Evolutionary conservation across 129 eudicot genomes (phyloP).

Genomic region (Centrapalus pauciflorus): DNA sequence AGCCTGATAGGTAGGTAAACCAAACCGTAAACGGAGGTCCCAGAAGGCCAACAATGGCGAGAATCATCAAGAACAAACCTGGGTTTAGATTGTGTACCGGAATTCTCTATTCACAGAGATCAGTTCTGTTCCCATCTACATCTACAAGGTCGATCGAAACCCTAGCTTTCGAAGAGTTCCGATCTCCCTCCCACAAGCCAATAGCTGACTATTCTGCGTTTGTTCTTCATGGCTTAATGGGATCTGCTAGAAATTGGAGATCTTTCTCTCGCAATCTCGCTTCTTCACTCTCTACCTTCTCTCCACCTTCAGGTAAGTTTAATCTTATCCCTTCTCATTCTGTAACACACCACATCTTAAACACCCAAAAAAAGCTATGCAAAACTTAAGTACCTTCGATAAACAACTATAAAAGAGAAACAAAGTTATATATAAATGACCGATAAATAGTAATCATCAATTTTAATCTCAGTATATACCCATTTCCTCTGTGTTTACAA

Average conservation of each 20-base stretch:
- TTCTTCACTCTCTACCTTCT: conserved; percentile 49
- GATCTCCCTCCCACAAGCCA: conserved; percentile 40
- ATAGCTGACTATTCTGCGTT: conserved; percentile 47
- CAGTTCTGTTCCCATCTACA: conserved; percentile 22
- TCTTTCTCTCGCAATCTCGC: conserved; percentile 70
- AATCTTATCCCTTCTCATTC: too few species aligned
- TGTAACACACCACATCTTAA: too few species aligned
- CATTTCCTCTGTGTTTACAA: too few species aligned
- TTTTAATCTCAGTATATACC: too few species aligned
- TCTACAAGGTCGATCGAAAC: conserved; percentile 51
- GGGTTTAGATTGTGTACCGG: conserved; percentile 28
- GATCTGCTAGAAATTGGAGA: conserved; percentile 88
- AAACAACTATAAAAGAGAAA: too few species aligned
- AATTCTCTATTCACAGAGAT: conserved; percentile 16
- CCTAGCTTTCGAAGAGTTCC: conserved; percentile 80
- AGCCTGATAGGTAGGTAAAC: too few species aligned
- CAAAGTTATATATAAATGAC: too few species aligned
- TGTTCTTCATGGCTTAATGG: conserved; percentile 80
- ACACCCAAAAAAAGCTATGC: too few species aligned
- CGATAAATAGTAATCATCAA: too few species aligned
- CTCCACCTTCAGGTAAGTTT: conserved; percentile 41
- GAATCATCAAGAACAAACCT: conserved; percentile 31
- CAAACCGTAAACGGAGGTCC: too few species aligned
- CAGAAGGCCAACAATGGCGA: conserved; percentile 29
- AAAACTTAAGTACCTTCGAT: too few species aligned